phyloP scores from a whole-genome alignment of 2,329 filamentous ascomycete species.

The Harringtonia aguacate region DNA sequence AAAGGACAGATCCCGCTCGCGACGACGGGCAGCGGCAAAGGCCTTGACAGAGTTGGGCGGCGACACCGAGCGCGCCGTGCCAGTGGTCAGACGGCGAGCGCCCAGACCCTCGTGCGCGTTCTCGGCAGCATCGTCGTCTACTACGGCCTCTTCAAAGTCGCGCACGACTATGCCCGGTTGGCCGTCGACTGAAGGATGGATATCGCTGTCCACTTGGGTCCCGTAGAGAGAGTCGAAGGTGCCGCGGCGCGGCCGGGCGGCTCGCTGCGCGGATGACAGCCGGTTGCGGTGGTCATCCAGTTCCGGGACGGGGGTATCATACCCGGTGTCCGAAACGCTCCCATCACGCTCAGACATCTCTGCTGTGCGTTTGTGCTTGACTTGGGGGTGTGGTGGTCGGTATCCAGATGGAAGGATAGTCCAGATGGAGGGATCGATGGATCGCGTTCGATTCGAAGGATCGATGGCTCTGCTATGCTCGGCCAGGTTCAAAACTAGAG shows the following conservation, averaged over 20 bases:
- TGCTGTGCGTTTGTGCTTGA: conserved; percentile 18
- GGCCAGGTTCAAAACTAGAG: background rate
- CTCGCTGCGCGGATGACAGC: conserved; percentile 46
- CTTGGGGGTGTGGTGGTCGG: too few species aligned
- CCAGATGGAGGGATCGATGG: background rate
- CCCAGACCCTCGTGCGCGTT: conserved; percentile 31
- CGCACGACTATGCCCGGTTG: conserved; percentile 43
- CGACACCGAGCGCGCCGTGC: conserved; percentile 58
- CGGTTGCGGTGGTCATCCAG: conserved; percentile 81
- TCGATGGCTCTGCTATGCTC: background rate
- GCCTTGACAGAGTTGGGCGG: conserved; percentile 97
- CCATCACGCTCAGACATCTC: conserved; percentile 61
- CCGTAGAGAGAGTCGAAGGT: conserved; percentile 62
- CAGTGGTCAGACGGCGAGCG: conserved; percentile 45
- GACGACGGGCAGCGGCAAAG: conserved; percentile 81
- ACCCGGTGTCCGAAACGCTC: conserved; percentile 47
- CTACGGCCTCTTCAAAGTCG: conserved; percentile 79
- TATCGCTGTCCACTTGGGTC: conserved; percentile 18
- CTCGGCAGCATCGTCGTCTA: conserved; percentile 58
- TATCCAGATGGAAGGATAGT: too few species aligned
- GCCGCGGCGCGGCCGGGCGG: conserved; percentile 53
- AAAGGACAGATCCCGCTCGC: conserved; percentile 60
- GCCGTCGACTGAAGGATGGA: background rate
- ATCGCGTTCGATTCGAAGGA: background rate
- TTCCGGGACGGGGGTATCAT: conserved; percentile 65